Evolutionary conservation across 83 land plant species (phyloP).

Genomic region (Picea mariana): DNA sequence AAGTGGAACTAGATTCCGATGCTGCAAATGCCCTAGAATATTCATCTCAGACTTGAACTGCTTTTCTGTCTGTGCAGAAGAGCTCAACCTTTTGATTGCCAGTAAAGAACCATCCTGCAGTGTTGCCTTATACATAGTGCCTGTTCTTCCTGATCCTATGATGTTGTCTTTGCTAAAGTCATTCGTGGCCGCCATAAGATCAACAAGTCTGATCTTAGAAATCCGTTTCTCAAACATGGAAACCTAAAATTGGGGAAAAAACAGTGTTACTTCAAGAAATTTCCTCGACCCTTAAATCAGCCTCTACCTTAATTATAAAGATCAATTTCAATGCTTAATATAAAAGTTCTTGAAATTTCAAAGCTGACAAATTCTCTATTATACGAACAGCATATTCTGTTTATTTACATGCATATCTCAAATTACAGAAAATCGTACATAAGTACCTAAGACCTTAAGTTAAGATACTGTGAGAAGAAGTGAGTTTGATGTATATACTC

Average conservation of each 20-base stretch:
- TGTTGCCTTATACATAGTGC: conserved; percentile 67
- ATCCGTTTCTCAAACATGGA: conserved; percentile 77
- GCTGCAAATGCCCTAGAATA: conserved; percentile 59
- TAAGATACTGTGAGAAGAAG: background rate
- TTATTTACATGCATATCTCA: background rate
- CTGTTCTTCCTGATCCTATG: conserved; percentile 67
- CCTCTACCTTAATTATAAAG: background rate
- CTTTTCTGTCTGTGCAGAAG: conserved; percentile 58
- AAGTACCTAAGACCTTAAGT: background rate
- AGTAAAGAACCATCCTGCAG: conserved; percentile 68
- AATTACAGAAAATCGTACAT: background rate
- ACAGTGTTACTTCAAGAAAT: background rate
- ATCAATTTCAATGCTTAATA: background rate
- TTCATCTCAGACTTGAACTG: conserved; percentile 84
- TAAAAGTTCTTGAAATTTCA: background rate
- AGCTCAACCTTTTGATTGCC: conserved; percentile 67
- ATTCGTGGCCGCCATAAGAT: conserved; percentile 78
- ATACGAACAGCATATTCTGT: background rate
- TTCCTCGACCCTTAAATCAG: background rate
- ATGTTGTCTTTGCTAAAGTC: conserved; percentile 65
- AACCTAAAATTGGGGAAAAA: conserved; percentile 29
- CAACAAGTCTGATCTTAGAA: conserved; percentile 65
- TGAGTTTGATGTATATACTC: too few relatives aligned
- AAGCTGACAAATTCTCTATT: background rate
- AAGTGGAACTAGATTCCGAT: conserved; percentile 81